Conservation (phyloP, 192 early-diverging fungal species). For the Umbelopsis sp. region DNA sequence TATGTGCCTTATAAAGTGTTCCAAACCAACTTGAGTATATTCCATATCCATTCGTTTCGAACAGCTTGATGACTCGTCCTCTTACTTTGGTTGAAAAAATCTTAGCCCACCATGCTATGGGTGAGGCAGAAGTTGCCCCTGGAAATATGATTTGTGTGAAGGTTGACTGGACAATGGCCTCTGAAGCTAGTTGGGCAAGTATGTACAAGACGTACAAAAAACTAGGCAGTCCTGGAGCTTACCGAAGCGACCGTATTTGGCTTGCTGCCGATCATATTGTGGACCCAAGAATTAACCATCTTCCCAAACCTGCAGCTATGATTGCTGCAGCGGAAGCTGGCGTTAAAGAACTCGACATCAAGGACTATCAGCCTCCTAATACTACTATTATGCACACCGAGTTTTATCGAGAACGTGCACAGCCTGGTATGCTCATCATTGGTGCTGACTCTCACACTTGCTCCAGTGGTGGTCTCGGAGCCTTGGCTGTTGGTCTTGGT, state of each 20-base stretch:
- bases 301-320: conserved; percentile 68
- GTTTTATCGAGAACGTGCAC: conserved; percentile 83
- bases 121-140: conserved; percentile 69
- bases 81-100: conserved; percentile 83
- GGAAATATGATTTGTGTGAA: conserved; percentile 82
- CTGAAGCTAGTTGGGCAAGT: conserved; percentile 83
- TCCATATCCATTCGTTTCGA: no score
- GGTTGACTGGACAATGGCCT: conserved; percentile 84
- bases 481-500: conserved; percentile 79
- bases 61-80: conserved; percentile 35
- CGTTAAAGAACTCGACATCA: conserved; percentile 71
- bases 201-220: conserved; percentile 85
- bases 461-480: conserved; percentile 78
- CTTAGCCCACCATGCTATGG: conserved; percentile 75
- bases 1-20: no score
- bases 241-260: conserved; percentile 84
- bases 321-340: conserved; percentile 66
- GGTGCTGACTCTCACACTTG: conserved; percentile 85
- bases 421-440: conserved; percentile 79
- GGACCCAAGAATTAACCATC: conserved; percentile 74
- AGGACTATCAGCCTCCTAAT: conserved; percentile 77
- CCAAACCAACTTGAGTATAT: no score
- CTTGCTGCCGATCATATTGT: conserved; percentile 80
- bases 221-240: conserved; percentile 74
- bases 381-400: conserved; percentile 83